Conservation (phyloP, 148 eudicot species). For the Rhododendron molle region DNA sequence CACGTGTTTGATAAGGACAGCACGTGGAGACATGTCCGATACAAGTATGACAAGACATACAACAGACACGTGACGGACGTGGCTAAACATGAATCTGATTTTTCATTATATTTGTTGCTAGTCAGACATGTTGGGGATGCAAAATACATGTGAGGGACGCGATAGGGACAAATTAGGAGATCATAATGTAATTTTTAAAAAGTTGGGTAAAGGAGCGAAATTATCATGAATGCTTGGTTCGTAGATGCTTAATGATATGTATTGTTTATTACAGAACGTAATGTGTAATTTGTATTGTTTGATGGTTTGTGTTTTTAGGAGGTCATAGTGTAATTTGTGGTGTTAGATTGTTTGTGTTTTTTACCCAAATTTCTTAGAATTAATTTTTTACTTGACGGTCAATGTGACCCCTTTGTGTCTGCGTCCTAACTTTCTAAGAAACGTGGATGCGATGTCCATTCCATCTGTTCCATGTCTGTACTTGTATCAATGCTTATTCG, state of each 20-base stretch:
- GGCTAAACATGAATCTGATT: neutral
- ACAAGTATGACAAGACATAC: neutral
- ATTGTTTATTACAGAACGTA: no score
- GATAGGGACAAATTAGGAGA: neutral
- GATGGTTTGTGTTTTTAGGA: neutral
- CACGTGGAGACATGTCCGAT: neutral
- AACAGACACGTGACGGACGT: neutral
- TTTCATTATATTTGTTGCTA: neutral
- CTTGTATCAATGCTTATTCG: neutral
- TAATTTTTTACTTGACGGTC: neutral
- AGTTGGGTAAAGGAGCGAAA: neutral
- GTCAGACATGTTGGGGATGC: neutral
- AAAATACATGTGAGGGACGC: neutral
- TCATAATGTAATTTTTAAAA: neutral
- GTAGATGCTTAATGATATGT: neutral
- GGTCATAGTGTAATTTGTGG: neutral
- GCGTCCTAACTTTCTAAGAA: neutral
- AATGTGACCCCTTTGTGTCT: neutral
- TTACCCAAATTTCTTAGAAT: neutral
- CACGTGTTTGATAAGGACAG: neutral
- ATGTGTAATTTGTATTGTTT: neutral
- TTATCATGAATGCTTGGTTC: neutral
- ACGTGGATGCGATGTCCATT: neutral
- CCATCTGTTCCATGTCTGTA: neutral
- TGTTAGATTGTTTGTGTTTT: neutral